These are phyloP conservation scores for Tetrahymena malaccensis DNA, from an alignment of 73 alveolate genomes.

Conservation along the genomic window DNA sequence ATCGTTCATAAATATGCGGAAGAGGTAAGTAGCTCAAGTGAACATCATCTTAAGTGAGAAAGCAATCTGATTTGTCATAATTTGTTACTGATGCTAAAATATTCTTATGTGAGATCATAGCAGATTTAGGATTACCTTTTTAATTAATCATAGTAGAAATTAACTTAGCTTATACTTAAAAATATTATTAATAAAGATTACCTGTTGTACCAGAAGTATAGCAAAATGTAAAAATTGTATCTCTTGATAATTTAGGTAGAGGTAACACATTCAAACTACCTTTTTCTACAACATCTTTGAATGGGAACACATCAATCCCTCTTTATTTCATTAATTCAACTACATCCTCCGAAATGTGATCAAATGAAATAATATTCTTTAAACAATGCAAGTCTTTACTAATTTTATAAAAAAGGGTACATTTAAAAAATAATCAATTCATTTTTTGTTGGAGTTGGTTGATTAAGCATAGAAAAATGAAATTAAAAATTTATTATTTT, in stretches of 20 bases:
- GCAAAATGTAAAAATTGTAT: conserved; percentile 68
- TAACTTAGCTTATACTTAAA: background rate
- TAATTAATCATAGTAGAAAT: too few species aligned
- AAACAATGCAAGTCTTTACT: conserved; percentile 1
- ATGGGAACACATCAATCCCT: background rate
- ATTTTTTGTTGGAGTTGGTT: too few species aligned
- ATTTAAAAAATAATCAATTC: too few species aligned
- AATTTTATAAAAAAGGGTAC: background rate
- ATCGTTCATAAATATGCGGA: conserved; percentile 89
- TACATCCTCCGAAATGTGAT: background rate
- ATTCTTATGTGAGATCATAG: conserved; percentile 73
- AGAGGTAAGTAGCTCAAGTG: conserved; percentile 85
- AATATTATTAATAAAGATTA: background rate
- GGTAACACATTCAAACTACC: background rate
- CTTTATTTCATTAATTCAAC: background rate
- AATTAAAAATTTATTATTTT: too few species aligned
- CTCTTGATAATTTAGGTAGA: conserved; percentile 15
- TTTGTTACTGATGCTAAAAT: conserved; percentile 46
- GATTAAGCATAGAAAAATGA: too few species aligned
- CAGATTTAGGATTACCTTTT: conserved; percentile 93
- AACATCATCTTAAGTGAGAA: conserved; percentile 62
- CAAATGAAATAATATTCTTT: conserved; percentile 17
- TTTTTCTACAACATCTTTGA: background rate
- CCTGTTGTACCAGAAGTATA: conserved; percentile 98
- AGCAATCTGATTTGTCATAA: conserved; percentile 36